These are phyloP conservation scores for Fagus sylvatica DNA, from an alignment of 306 rosid species.

Conservation along the genomic window DNA sequence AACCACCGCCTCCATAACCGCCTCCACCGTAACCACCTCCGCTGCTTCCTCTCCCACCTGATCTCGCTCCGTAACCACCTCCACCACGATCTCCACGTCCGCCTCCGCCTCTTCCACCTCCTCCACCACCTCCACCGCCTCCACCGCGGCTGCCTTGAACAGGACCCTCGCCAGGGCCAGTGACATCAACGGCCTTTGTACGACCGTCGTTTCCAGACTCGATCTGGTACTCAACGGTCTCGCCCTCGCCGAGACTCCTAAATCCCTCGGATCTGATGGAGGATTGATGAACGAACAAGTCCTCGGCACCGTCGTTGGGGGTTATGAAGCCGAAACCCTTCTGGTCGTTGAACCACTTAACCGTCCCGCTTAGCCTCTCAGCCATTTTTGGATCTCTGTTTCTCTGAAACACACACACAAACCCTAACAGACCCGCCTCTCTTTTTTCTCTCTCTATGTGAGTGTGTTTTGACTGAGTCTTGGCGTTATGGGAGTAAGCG, in stretches of 20 bases:
- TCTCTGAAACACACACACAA: not conserved
- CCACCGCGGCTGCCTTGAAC: constrained; percentile 76
- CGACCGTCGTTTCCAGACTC: constrained; percentile 65
- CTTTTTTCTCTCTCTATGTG: constrained; percentile 3
- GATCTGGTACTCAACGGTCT: constrained; percentile 65
- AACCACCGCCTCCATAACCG: constrained; percentile 5
- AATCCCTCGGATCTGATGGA: constrained; percentile 77
- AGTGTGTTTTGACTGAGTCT: not conserved
- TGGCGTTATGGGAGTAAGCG: not conserved
- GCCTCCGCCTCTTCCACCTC: constrained; percentile 8
- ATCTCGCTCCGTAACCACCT: constrained; percentile 18
- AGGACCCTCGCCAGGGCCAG: constrained; percentile 55
- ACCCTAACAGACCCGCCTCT: constrained; percentile 14
- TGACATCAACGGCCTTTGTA: constrained; percentile 83
- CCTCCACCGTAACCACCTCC: constrained; percentile 27
- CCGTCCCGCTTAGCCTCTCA: constrained; percentile 58
- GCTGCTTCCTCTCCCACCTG: constrained; percentile 20
- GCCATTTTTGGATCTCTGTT: constrained; percentile 38
- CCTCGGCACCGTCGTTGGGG: constrained; percentile 74
- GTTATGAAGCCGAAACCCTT: constrained; percentile 93
- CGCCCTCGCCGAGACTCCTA: constrained; percentile 77
- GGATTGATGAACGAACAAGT: constrained; percentile 83
- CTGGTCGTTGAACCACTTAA: constrained; percentile 89
- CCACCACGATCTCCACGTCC: constrained; percentile 32
- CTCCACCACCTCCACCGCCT: constrained; percentile 9